Evolutionary conservation across 371 early-diverging fungal genomes (phyloP), one percentile per base, ranked within the genome.

Genomic region (Nematocida major): DNA sequence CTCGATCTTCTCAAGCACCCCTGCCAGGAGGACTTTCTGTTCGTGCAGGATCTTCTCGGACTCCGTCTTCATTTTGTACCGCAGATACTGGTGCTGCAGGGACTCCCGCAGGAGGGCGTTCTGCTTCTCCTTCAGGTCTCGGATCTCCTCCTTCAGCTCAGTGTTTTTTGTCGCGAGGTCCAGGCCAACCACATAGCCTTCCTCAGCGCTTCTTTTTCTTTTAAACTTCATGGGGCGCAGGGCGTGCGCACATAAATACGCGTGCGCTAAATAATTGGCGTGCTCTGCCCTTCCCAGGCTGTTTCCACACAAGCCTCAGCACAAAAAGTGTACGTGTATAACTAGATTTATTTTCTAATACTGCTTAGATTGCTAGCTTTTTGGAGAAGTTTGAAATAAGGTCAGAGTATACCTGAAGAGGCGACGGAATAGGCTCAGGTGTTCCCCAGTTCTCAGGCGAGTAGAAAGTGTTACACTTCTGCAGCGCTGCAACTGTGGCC

Each of bases 401-500:
- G 30, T 82, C 77, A 54, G 79, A 48, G 70, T 68, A 70, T 49
- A 80, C 70, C 38, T 80, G 43, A 1, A 84, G 50, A 18, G 85
- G 85, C 66, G 82, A 80, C 34, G 73, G 54, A 40, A 53, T 50
- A 47, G 67, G 67, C 45, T 68, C 68, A 43, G 57, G 49, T 87
- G 92, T 91, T 70, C 87, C 87, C 97, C 96, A 96, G 79, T 94
- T 89, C 81, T 92, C 91, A 73, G 97, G 98, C 79, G 94, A 91
- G 85, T 94, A 89, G 92, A 91, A 94, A 83, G 89, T 89, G 88
- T 93, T 94, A 80, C 95, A 93, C 88, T 92, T 92, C 85, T 90
- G 89, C 85, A 98, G 93, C 83, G 97, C 97, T 84, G 90, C 89
- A 86, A 98, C 91, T 80, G 94, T 92, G 69, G 98, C 98, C 90